phyloP scores from a whole-genome alignment of 2,329 filamentous ascomycete species.

The Aspergillus aculeatinus region DNA sequence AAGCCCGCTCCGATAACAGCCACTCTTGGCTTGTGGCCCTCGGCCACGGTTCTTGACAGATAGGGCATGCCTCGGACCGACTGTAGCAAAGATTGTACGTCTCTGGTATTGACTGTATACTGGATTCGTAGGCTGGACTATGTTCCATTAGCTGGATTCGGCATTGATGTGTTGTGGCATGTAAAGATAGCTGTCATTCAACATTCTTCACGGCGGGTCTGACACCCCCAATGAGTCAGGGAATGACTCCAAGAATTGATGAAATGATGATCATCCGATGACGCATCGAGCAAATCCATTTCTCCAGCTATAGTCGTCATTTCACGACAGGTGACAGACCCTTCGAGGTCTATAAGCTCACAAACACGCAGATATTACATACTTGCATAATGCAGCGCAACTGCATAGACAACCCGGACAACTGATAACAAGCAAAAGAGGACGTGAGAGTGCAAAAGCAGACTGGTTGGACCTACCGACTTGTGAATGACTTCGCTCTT shows the following conservation, averaged over 20 bases:
- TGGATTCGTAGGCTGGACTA: neutral
- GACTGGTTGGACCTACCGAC: neutral
- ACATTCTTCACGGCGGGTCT: neutral
- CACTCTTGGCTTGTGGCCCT: slow-evolving; percentile 49
- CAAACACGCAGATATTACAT: neutral
- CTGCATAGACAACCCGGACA: neutral
- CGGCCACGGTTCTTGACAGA: slow-evolving; percentile 15
- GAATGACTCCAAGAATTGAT: no score
- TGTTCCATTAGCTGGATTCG: neutral
- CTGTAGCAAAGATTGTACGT: neutral
- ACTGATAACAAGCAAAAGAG: neutral
- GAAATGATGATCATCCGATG: no score
- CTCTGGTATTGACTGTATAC: neutral
- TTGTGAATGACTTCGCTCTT: neutral
- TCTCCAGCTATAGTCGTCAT: no score
- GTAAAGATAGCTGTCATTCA: neutral
- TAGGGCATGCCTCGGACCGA: neutral
- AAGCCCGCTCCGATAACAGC: slow-evolving; percentile 62
- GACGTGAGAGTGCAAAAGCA: neutral
- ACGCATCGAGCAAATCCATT: no score
- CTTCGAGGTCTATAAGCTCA: neutral
- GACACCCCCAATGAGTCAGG: neutral
- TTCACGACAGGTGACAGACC: no score
- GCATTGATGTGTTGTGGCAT: neutral
- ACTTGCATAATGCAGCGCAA: neutral